Percentiles rank a stretch among this genome's conserved stretches.
Conservation (phyloP, 176 grass and related monocot genomes). For the Musa acuminata region DNA sequence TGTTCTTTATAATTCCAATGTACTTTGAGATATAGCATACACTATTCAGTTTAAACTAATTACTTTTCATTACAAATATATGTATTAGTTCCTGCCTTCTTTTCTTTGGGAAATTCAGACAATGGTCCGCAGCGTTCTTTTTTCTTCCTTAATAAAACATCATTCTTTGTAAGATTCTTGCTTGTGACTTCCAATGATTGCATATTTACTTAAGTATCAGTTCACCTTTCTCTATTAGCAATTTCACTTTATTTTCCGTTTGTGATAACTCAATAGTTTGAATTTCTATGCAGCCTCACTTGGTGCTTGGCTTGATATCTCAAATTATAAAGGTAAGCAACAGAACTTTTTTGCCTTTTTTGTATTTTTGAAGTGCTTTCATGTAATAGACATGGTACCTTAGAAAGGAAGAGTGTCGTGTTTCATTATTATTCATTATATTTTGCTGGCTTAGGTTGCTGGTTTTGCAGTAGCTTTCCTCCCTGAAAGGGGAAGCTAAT, state of each 20-base stretch:
- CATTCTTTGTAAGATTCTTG: not conserved
- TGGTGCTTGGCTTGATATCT: conserved; percentile 97
- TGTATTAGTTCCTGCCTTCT: no score
- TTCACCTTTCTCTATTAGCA: not conserved
- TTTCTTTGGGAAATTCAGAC: not conserved
- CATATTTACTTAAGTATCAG: not conserved
- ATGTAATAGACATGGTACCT: conserved; percentile 7
- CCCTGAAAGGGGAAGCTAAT: not conserved
- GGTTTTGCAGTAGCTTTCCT: not conserved
- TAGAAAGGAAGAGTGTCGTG: not conserved
- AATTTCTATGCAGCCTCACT: conserved; percentile 66
- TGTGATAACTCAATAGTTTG: not conserved
- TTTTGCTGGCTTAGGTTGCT: not conserved
- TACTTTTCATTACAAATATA: no score
- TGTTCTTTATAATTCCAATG: not conserved
- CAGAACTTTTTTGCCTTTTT: conserved; percentile 12
- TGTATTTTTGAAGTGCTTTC: conserved; percentile 13
- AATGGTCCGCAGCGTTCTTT: not conserved
- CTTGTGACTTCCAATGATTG: not conserved
- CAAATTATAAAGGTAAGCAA: conserved; percentile 94
- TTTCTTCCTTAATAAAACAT: not conserved
- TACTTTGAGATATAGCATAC: not conserved
- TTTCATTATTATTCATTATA: no score
- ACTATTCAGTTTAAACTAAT: not conserved
- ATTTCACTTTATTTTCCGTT: conserved; percentile 20